Percentiles rank a stretch among this genome's conserved stretches.
phyloP scores from a whole-genome alignment of 2,329 filamentous ascomycete genomes.

The Colletotrichum euphorbiae region DNA sequence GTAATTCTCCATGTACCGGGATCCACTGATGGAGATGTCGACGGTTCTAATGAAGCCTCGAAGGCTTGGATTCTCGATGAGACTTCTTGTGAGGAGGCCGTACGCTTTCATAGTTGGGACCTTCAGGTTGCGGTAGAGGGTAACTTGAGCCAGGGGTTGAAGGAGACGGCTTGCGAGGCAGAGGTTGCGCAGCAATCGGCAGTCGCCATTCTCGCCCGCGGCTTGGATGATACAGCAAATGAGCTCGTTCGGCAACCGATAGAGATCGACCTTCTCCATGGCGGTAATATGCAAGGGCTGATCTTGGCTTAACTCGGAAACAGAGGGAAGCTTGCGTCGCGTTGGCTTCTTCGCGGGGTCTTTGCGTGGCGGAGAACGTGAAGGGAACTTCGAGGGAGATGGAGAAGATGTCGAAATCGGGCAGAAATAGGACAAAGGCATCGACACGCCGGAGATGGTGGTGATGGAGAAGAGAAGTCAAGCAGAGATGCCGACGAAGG shows the following conservation, averaged over 20 bases:
- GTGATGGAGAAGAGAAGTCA: too few species aligned
- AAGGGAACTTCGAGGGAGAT: too few species aligned
- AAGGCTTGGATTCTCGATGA: constrained; percentile 22
- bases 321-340: background rate
- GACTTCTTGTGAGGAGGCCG: constrained; percentile 8
- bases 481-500: too few species aligned
- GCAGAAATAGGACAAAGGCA: too few species aligned
- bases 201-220: background rate
- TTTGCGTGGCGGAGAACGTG: too few species aligned
- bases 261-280: background rate
- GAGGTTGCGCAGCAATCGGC: background rate
- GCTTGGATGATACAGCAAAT: background rate
- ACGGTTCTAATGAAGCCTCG: background rate
- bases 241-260: constrained; percentile 25
- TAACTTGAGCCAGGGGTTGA: background rate
- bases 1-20: background rate
- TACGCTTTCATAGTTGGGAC: background rate
- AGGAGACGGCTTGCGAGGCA: background rate
- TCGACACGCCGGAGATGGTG: too few species aligned
- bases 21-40: background rate
- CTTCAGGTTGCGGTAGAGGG: constrained; percentile 20
- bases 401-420: too few species aligned
- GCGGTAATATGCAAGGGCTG: background rate
- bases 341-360: too few species aligned
- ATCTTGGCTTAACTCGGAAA: background rate